A percentile compares a stretch with the other conserved stretches of the same genome.
Conservation (phyloP, 2,329 filamentous ascomycete species). For the Alternaria sp. region DNA sequence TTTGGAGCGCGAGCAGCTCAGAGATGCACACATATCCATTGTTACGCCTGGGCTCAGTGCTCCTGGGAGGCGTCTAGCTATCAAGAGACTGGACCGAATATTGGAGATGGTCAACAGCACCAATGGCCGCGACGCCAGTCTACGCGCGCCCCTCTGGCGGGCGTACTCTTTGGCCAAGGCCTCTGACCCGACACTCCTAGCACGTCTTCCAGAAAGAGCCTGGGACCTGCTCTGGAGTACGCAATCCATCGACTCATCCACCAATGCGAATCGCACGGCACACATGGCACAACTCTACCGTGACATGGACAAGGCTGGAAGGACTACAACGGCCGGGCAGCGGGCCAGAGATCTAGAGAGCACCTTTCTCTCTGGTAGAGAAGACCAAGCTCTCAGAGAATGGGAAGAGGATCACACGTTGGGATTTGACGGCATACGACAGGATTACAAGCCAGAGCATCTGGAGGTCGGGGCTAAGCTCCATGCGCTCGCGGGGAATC, state of each 20-base stretch:
- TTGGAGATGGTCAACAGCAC: conserved; percentile 13
- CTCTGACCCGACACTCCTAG: conserved; percentile 19
- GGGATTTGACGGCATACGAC: conserved; percentile 11
- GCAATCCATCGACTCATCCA: conserved; percentile 19
- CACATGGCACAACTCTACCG: conserved; percentile 33
- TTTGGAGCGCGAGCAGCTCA: conserved; percentile 14
- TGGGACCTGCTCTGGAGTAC: conserved; percentile 46
- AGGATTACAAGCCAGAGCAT: conserved; percentile 45
- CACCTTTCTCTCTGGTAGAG: conserved; percentile 31
- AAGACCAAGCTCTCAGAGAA: conserved; percentile 35
- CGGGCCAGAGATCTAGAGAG: conserved; percentile 34
- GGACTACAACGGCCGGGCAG: conserved; percentile 25
- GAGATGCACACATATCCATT: conserved; percentile 6
- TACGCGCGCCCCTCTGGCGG: conserved; percentile 35
- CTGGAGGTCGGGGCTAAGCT: conserved; percentile 72
- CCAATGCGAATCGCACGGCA: conserved; percentile 20
- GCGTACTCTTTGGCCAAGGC: conserved; percentile 35
- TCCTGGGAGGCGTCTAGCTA: not conserved
- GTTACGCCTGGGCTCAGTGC: not conserved
- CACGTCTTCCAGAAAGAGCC: conserved; percentile 28
- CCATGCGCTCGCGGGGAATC: conserved; percentile 63
- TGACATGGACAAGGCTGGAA: conserved; percentile 34
- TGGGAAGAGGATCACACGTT: conserved; percentile 38
- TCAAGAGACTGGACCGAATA: conserved; percentile 20
- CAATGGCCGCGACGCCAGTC: not conserved